Evolutionary conservation across 2,329 filamentous ascomycete species (phyloP), one percentile per base, ranked within the genome.

Genomic region (Dryadomyces quercus-mongolicae): DNA sequence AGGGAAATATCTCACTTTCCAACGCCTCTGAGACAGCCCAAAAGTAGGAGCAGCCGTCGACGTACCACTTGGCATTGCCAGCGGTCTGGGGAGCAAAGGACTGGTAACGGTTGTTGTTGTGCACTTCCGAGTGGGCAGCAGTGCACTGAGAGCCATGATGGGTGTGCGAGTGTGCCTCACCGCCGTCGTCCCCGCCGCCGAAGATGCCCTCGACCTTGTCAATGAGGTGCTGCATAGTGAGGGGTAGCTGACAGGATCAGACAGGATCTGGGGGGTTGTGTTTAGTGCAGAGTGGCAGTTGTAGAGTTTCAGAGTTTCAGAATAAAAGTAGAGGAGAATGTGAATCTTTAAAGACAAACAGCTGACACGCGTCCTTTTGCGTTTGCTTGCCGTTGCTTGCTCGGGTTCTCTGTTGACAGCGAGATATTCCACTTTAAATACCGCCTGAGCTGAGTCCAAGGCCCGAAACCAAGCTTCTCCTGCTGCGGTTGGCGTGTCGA

Each of bases 1-100:
- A 47, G 22, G 22, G 13, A 13, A 7, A 36, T 10, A 21, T 4
- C n/a, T 43, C 64, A 78, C 77, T 67, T 70, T 93, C 85, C 51
- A 95, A 70, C 2, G 90, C 89, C 58, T 84, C 74, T 31, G 84
- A 88, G 1, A 95, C 86, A 15, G 90, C 89, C 76, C 83, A 90
- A 72, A 95, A 90, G 66, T 94, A 93, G 9, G 82, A 81, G 65
- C 85, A 88, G 7, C 85, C 88, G 64, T 93, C 88, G 18, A 93
- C 86, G 68, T 86, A 91, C 88, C 89, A 95, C 73, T 95, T 94
- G 58, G 80, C 82, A 63, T 89, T 84, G 55, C 85, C 85, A 36
- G 79, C 77, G 20, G 86, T 78, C 62, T 84, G 78, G 1, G 86
- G 82, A 1, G 86, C 86, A 70, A 95, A 95, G 56, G 80, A 84